Evolutionary conservation across 2,329 filamentous ascomycete genomes (phyloP), one percentile per base, ranked within the genome.

Genomic region (Penicillium sp.): DNA sequence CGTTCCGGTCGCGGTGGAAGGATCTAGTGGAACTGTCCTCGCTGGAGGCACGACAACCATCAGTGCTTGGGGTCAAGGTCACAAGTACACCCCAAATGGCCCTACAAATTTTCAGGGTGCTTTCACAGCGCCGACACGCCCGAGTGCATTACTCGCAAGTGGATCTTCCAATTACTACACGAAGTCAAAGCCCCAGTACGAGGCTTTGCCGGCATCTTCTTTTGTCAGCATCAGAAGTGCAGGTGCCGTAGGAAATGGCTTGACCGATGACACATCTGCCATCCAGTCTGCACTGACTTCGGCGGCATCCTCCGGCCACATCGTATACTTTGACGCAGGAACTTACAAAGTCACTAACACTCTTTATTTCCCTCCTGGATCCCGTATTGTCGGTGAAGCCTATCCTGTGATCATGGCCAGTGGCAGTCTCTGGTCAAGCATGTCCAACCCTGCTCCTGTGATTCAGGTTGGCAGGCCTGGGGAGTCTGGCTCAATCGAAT

Each of bases 391-490:
- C 8, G 80, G 80, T 16, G 77, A 82, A 60, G 72, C 73, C 4
- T 79, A 77, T 36, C 71, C 78, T 8, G 69, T 70, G 3, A 82
- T 82, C 51, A 73, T 78, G 44, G 82, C 77, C 0, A 74, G 73
- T 6, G 83, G 84, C 0, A 42, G 58, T 4, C 76, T 70, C 50
- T 85, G 84, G 60, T 71, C 75, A 44, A 73, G 81, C 55, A 75
- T 79, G 39, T 74, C 69, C 47, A 73, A 73, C 38, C 86, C 86
- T 0, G 71, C 79, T 28, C 78, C 82, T 0, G 80, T 89, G 0
- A 73, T 89, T 1, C 78, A 82, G 54, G 77, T 89, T n/a, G 86
- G 84, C 10, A 69, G 70, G 4, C 71, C 78, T 0, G 84, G 85
- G 3, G 79, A 88, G 20, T 65, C 65, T 8, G 87, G 87, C 5